Conservation (phyloP, 2,329 filamentous ascomycete species). For the Alternaria conjuncta region DNA sequence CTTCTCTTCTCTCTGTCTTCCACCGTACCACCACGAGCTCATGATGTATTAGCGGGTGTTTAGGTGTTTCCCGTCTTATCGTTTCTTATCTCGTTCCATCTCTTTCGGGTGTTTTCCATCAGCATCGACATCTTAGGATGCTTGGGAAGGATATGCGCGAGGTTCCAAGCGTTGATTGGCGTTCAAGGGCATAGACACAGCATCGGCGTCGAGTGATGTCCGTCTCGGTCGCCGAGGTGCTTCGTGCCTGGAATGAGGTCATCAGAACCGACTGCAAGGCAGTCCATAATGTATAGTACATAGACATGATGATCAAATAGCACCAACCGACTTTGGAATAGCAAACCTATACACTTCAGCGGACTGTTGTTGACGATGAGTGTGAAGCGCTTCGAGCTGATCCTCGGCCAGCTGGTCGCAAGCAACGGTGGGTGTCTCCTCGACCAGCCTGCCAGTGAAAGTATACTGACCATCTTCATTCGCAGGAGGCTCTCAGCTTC, state of each 20-base stretch:
- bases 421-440: constrained; percentile 18
- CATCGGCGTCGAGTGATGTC: constrained; percentile 11
- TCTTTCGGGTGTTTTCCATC: constrained; percentile 21
- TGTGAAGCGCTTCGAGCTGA: constrained; percentile 7
- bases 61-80: constrained; percentile 4
- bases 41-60: constrained; percentile 11
- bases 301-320: constrained; percentile 18
- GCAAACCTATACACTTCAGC: background rate
- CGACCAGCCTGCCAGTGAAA: constrained; percentile 22
- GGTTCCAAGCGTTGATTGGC: constrained; percentile 7
- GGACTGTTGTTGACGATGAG: constrained; percentile 18
- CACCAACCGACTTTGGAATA: constrained; percentile 6
- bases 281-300: constrained; percentile 41
- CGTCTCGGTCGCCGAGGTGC: constrained; percentile 5
- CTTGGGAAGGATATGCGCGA: constrained; percentile 11
- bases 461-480: constrained; percentile 7
- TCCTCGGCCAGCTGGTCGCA: constrained; percentile 8
- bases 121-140: constrained; percentile 19
- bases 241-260: constrained; percentile 4
- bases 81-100: constrained; percentile 12
- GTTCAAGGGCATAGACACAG: constrained; percentile 11
- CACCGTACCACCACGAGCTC: background rate
- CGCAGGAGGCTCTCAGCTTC: background rate
- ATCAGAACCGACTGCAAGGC: constrained; percentile 11
- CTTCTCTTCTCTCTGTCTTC: constrained; percentile 7